These are phyloP conservation scores for Amoeboradix gromovi DNA, from an alignment of 371 early-diverging fungal species.

Conservation along the genomic window DNA sequence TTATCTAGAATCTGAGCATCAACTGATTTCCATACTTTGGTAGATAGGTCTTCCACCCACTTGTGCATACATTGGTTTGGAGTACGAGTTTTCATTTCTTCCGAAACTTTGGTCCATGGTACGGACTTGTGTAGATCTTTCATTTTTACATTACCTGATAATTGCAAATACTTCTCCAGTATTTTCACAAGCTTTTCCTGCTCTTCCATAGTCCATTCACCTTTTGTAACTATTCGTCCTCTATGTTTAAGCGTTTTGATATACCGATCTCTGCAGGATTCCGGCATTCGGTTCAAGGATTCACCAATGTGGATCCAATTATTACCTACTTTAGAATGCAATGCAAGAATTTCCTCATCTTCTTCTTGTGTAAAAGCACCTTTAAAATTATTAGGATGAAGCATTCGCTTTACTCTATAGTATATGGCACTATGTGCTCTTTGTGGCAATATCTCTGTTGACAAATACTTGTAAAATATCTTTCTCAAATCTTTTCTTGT, in stretches of 20 bases:
- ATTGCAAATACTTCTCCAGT: neutral
- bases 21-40: neutral
- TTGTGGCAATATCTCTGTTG: neutral
- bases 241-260: neutral
- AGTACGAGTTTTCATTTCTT: neutral
- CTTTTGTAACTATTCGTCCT: neutral
- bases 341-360: neutral
- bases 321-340: neutral
- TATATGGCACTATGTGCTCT: neutral
- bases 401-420: neutral
- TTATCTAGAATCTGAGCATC: neutral
- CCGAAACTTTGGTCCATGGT: neutral
- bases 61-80: neutral
- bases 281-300: neutral
- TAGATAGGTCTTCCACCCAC: neutral
- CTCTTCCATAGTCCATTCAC: neutral
- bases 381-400: neutral
- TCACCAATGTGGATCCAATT: neutral
- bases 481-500: neutral
- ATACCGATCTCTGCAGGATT: neutral
- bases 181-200: neutral
- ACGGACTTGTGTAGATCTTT: neutral
- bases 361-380: neutral
- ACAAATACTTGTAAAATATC: neutral
- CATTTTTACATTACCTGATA: neutral